Evolutionary conservation across 345 rosid species (phyloP), one percentile per base, ranked within the genome.

Genomic region (Excoecaria agallocha): DNA sequence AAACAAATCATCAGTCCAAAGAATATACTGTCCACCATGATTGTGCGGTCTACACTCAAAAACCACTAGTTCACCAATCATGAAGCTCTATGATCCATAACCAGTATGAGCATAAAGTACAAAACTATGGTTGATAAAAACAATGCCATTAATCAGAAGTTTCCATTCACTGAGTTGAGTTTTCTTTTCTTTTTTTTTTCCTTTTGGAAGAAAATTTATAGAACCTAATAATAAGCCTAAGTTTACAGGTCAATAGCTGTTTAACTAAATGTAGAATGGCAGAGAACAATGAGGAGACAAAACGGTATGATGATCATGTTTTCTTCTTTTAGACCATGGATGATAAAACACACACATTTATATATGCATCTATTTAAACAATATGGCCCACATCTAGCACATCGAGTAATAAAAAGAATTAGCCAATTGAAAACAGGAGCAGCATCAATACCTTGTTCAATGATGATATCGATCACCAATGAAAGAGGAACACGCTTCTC

Each of bases 401-500:
- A 37, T 35, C 15, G 19, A 69, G 8, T 35, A 5, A 13, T 38
- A 56, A 35, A 41, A 24, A 10, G 8, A 30, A 49, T 25, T 8
- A 19, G 8, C 7, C 48, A 68, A 62, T 50, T n/a, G 38, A 35
- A 20, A 73, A 51, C 6, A 12, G 12, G 5, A 41, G 12, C 35
- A 52, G 68, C 59, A 54, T 25, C 11, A 37, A 13, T 74, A 90
- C 94, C 94, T 88, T 90, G 94, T 80, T 90, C 92, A 70, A 83
- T 82, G 66, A 90, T 87, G 74, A 90, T 77, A 76, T 88, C 87
- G 70, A 88, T 84, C 78, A 90, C 90, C 82, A 78, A 62, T 70
- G 87, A 82, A 74, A 90, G 89, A 54, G 91, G 91, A 59, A 84
- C 77, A 52, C 80, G 85, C 82, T 68, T 87, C 87, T 87, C 89